These are phyloP conservation scores for Zoysia pacifica DNA, from an alignment of 176 grass and related monocot species.

Conservation along the genomic window DNA sequence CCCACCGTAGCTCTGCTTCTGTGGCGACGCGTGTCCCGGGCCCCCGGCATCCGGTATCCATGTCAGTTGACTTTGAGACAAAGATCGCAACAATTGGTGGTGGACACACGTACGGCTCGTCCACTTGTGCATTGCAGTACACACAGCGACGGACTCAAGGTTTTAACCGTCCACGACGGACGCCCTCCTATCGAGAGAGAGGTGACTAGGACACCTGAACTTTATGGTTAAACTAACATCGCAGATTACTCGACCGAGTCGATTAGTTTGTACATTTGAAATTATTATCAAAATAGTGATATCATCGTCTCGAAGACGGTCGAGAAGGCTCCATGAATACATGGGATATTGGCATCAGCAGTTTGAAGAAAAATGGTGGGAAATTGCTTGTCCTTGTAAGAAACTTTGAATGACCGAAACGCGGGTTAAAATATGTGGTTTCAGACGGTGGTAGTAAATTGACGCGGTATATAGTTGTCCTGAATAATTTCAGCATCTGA, in stretches of 20 bases:
- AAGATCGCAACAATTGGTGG: conserved; percentile 35
- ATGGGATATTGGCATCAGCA: background rate
- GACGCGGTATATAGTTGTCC: too few relatives aligned
- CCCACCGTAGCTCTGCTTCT: background rate
- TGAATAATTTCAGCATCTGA: too few relatives aligned
- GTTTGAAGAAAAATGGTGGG: background rate
- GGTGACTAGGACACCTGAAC: background rate
- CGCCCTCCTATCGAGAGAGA: background rate
- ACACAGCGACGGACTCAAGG: background rate
- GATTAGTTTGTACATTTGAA: background rate
- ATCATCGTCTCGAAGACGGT: background rate
- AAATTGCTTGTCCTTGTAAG: background rate
- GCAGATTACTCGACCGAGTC: background rate
- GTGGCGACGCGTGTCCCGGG: conserved; percentile 1
- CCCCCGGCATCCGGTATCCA: conserved; percentile 19
- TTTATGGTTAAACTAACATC: conserved; percentile 13
- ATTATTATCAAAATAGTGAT: background rate
- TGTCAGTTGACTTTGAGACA: conserved; percentile 25
- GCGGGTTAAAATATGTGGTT: too few relatives aligned
- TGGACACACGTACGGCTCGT: background rate
- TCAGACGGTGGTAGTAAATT: background rate
- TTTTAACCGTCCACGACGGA: conserved; percentile 26
- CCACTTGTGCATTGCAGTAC: conserved; percentile 24
- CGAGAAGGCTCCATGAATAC: background rate
- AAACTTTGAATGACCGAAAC: background rate